Percentiles rank a stretch among this genome's conserved stretches.
phyloP scores from a whole-genome alignment of 1,284 basidiomycete species.

The Pseudozyma thailandica region DNA sequence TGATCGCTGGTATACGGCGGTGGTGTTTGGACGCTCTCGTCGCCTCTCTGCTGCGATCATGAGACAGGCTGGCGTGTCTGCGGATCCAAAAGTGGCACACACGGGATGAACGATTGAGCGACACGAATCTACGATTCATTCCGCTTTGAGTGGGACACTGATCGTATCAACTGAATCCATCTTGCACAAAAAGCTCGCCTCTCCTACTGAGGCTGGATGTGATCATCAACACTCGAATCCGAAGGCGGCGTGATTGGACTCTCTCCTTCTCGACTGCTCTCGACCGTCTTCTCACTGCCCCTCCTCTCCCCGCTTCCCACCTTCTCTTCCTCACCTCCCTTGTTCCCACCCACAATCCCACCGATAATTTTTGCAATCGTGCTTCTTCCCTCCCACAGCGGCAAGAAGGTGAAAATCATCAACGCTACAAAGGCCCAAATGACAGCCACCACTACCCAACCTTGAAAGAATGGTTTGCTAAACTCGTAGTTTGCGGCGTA shows the following conservation, averaged over 20 bases:
- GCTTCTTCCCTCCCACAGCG: constrained; percentile 30
- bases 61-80: too few species aligned
- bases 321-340: neutral
- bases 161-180: too few species aligned
- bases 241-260: neutral
- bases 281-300: neutral
- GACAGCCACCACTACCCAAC: constrained; percentile 61
- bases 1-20: too few species aligned
- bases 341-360: constrained; percentile 1
- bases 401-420: constrained; percentile 44
- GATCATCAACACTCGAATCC: neutral
- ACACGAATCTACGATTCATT: neutral
- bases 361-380: constrained; percentile 14
- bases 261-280: neutral
- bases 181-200: too few species aligned
- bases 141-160: neutral
- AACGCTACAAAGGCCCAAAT: constrained; percentile 59
- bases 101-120: too few species aligned
- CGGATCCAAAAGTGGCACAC: too few species aligned
- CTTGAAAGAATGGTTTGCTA: constrained; percentile 53
- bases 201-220: constrained; percentile 4
- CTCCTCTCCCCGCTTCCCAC: constrained; percentile 3
- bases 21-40: too few species aligned
- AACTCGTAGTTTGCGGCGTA: constrained; percentile 64
- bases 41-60: too few species aligned